Conservation (phyloP, 257 asterid genomes). For the Nicotiana benthamiana region DNA sequence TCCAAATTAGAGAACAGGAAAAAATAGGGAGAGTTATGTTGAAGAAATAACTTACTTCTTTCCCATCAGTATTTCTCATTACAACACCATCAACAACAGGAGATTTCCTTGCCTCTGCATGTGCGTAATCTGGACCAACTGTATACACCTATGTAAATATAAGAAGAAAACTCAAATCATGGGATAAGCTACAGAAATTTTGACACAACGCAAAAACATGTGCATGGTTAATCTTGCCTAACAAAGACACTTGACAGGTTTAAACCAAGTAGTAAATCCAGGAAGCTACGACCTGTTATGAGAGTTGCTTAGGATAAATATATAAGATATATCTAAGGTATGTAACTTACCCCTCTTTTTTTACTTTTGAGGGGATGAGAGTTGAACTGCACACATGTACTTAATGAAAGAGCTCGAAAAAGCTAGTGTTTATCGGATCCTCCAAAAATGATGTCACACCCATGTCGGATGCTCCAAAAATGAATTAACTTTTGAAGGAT, state of each 20-base stretch:
- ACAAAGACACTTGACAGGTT: not conserved
- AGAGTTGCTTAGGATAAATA: not conserved
- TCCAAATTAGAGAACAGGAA: not conserved
- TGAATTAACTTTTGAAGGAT: too few relatives aligned
- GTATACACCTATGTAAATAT: constrained; percentile 62
- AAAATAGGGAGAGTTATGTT: not conserved
- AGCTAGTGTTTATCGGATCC: too few relatives aligned
- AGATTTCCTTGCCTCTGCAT: constrained; percentile 98
- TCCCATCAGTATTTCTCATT: constrained; percentile 97
- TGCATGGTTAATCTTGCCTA: not conserved
- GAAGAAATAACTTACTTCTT: constrained; percentile 60
- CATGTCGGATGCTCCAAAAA: too few relatives aligned
- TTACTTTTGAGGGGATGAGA: not conserved
- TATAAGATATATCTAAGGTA: not conserved
- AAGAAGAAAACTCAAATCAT: not conserved
- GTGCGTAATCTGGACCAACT: constrained; percentile 97
- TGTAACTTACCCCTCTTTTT: not conserved
- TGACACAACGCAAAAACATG: not conserved
- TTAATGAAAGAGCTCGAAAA: not conserved
- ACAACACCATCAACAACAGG: constrained; percentile 99
- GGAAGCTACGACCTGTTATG: not conserved
- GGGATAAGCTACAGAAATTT: not conserved
- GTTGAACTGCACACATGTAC: not conserved
- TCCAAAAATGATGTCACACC: too few relatives aligned
- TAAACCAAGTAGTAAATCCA: not conserved